Evolutionary conservation across 192 early-diverging fungal species (phyloP).

Genomic region (Linderina pennispora): DNA sequence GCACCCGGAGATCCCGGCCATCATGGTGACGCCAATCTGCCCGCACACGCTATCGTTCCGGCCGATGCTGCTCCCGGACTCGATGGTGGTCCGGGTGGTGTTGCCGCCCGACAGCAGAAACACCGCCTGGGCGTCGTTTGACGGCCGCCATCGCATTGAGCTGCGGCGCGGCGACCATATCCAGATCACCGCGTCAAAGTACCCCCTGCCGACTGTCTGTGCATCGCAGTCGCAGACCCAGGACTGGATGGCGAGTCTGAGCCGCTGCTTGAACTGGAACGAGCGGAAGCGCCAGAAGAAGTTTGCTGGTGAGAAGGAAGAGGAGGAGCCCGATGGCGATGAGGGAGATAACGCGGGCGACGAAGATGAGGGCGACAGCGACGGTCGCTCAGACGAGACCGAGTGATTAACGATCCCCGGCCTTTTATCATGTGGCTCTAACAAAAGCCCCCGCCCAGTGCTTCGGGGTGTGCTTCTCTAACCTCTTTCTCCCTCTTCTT

Average conservation of each 20-base stretch:
- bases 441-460: neutral
- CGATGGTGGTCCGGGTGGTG: conserved; percentile 82
- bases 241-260: conserved; percentile 91
- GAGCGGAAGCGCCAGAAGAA: conserved; percentile 83
- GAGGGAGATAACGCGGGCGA: conserved; percentile 8
- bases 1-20: conserved; percentile 91
- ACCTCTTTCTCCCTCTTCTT: neutral
- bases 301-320: conserved; percentile 56
- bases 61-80: conserved; percentile 93
- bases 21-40: conserved; percentile 90
- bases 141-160: conserved; percentile 89
- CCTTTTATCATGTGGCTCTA: no score
- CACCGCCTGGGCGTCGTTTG: conserved; percentile 93
- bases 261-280: conserved; percentile 90
- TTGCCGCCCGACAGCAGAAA: conserved; percentile 77
- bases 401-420: no score
- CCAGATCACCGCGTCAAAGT: conserved; percentile 75
- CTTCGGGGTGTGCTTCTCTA: neutral
- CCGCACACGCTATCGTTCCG: conserved; percentile 91
- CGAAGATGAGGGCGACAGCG: conserved; percentile 3
- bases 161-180: conserved; percentile 83
- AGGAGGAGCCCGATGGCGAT: conserved; percentile 22
- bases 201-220: conserved; percentile 87
- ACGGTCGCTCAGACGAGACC: no score
- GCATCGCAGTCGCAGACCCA: conserved; percentile 55